Evolutionary conservation across 345 rosid species (phyloP).

Genomic region (Citrus maxima): DNA sequence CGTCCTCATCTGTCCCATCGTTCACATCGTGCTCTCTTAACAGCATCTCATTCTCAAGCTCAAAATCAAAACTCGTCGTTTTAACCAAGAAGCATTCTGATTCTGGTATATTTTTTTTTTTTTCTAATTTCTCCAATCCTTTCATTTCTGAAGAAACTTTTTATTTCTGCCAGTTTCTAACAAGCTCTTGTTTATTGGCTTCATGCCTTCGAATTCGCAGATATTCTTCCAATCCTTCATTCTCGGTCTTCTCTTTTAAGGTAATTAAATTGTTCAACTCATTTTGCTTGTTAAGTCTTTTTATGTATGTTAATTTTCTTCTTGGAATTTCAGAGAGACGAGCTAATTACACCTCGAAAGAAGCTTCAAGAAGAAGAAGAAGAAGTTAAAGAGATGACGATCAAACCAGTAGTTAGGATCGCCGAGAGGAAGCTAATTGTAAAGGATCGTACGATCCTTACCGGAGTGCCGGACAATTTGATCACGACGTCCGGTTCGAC

Average conservation of each 20-base stretch:
- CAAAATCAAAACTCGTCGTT: not conserved
- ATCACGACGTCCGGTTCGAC: slow-evolving; percentile 55
- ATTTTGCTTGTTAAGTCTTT: not conserved
- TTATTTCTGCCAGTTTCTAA: not conserved
- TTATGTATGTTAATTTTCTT: not conserved
- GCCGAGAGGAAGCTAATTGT: slow-evolving; percentile 61
- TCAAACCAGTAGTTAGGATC: slow-evolving; percentile 73
- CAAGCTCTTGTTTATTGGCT: slow-evolving; percentile 16
- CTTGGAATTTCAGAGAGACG: slow-evolving; percentile 38
- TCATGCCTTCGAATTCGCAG: slow-evolving; percentile 47
- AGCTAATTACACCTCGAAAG: slow-evolving; percentile 22
- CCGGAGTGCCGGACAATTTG: slow-evolving; percentile 75
- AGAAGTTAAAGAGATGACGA: slow-evolving; percentile 54
- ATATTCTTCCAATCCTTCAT: slow-evolving; percentile 25
- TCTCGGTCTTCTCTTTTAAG: slow-evolving; percentile 38
- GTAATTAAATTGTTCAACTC: slow-evolving; percentile 22
- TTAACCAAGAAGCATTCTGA: slow-evolving; percentile 5
- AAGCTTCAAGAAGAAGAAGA: slow-evolving; percentile 10
- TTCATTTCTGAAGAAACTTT: not conserved
- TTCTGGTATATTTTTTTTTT: slow-evolving; percentile 22
- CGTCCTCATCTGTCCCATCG: slow-evolving; percentile 21
- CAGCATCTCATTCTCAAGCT: not conserved
- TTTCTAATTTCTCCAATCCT: not conserved
- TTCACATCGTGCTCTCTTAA: slow-evolving; percentile 5
- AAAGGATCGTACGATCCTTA: slow-evolving; percentile 54